Percentiles rank a stretch among this genome's conserved stretches.
These are phyloP conservation scores for Filobasidium wieringae DNA, from an alignment of 768 basidiomycete species.

Conservation along the genomic window DNA sequence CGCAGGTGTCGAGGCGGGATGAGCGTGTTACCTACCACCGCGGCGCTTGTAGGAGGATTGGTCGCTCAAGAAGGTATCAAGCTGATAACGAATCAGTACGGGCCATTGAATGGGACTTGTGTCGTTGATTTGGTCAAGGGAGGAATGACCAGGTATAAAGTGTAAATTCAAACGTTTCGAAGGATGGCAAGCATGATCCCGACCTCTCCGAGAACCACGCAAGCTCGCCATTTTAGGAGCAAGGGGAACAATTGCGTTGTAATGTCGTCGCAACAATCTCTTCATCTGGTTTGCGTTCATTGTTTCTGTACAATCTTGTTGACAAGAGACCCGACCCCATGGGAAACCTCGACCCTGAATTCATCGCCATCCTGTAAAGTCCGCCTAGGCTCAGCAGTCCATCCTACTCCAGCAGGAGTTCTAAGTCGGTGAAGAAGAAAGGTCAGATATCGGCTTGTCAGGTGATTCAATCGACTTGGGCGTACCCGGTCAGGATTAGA, in stretches of 20 bases:
- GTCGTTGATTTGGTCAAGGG: constrained; percentile 58
- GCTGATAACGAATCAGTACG: constrained; percentile 88
- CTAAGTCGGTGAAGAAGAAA: no score
- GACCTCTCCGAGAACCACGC: no score
- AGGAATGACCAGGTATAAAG: constrained; percentile 31
- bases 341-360: constrained; percentile 50
- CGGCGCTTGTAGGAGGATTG: constrained; percentile 83
- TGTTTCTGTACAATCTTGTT: constrained; percentile 69
- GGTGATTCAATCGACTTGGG: neutral
- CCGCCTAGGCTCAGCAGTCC: constrained; percentile 17
- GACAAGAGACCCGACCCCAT: constrained; percentile 65
- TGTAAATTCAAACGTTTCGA: constrained; percentile 20
- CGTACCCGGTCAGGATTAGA: constrained; percentile 39
- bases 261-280: no score
- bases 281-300: no score
- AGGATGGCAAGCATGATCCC: no score
- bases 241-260: no score
- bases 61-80: constrained; percentile 96
- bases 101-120: constrained; percentile 75
- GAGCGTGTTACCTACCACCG: constrained; percentile 63
- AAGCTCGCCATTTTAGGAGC: no score
- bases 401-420: constrained; percentile 25
- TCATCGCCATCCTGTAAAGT: constrained; percentile 27
- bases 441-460: neutral
- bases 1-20: constrained; percentile 29